Percentiles rank a stretch among this genome's conserved stretches.
Conservation (phyloP, 352 stramenopile genomes). For the Phytophthora litchii region DNA sequence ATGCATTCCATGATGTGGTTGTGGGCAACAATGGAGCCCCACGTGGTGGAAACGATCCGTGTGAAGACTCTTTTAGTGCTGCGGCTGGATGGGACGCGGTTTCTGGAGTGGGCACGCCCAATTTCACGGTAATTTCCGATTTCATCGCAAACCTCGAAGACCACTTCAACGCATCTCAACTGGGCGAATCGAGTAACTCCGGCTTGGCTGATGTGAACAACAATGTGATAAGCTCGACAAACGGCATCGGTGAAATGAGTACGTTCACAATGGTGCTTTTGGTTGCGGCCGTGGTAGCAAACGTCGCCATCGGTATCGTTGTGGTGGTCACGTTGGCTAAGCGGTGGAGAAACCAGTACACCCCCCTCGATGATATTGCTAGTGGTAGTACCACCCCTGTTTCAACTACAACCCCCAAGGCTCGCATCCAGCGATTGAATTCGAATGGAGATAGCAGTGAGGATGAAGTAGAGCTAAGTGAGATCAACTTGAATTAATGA, state of each 20-base stretch:
- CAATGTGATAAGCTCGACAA: conserved; percentile 16
- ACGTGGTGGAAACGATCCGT: conserved; percentile 52
- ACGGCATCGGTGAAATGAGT: conserved; percentile 23
- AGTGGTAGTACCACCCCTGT: conserved; percentile 15
- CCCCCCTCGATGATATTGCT: conserved; percentile 39
- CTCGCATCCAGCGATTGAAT: conserved; percentile 23
- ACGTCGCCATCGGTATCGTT: conserved; percentile 40
- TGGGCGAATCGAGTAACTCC: conserved; percentile 17
- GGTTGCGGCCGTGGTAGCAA: conserved; percentile 34
- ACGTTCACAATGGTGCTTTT: conserved; percentile 49
- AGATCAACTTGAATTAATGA: conserved; percentile 57
- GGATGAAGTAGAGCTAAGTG: conserved; percentile 52
- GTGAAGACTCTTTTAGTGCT: conserved; percentile 82
- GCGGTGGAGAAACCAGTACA: conserved; percentile 65
- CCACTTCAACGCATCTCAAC: conserved; percentile 49
- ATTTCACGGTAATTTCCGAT: conserved; percentile 72
- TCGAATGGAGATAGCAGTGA: conserved; percentile 32
- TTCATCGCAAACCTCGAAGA: conserved; percentile 61
- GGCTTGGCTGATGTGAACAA: conserved; percentile 7
- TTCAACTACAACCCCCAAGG: conserved; percentile 16
- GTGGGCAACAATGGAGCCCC: conserved; percentile 81
- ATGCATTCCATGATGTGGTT: conserved; percentile 88
- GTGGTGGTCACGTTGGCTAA: conserved; percentile 49
- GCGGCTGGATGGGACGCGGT: conserved; percentile 88
- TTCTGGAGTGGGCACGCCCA: conserved; percentile 85